Evolutionary conservation across 2,329 filamentous ascomycete species (phyloP), one percentile per base, ranked within the genome.

Genomic region (Domatiomyces globalis): DNA sequence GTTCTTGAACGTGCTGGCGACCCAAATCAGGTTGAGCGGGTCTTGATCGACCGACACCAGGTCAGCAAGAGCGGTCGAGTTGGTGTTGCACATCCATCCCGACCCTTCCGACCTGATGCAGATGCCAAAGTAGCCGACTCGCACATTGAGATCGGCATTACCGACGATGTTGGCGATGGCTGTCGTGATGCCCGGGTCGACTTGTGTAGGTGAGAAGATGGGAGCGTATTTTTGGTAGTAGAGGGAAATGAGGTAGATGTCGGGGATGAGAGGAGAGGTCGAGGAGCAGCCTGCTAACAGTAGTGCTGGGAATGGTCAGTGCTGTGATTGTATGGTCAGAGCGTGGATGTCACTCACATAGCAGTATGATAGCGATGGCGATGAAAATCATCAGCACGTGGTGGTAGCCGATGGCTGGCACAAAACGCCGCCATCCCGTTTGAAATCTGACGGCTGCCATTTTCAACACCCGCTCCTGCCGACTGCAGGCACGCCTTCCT

Each of bases 381-480:
- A 98, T 95, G 60, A 98, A 73, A 62, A 98, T 87, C 92, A 98
- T 98, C 68, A 98, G 79, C 59, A 96, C 84, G 80, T 98, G 80
- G 65, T 83, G 80, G 80, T 81, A 83, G 56, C 79, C 79, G 58
- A 83, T 70, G 65, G 79, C 73, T 54, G 78, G 77, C 66, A 81
- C 70, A 62, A 81, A 70, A 62, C 77, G 65, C 58, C 59, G 60
- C 61, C 66, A 64, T 61, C 63, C 65, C 54, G 60, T 60, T 12
- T 57, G 56, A 50, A 69, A 63, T 55, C 55, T 52, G 44, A 59
- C 43, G 42, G 64, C 59, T 65, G 56, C 52, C 39, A 48, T 56
- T 46, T 49, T 51, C 33, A 10, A 39, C 33, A 5, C 10, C 12
- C 17, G 18, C 22, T 22, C 22, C 33, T 17, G 29, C 45, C 46